A percentile compares a stretch with the other conserved stretches of the same genome.
phyloP scores from a whole-genome alignment of 345 rosid species.

The Erysimum cheiranthoides region DNA sequence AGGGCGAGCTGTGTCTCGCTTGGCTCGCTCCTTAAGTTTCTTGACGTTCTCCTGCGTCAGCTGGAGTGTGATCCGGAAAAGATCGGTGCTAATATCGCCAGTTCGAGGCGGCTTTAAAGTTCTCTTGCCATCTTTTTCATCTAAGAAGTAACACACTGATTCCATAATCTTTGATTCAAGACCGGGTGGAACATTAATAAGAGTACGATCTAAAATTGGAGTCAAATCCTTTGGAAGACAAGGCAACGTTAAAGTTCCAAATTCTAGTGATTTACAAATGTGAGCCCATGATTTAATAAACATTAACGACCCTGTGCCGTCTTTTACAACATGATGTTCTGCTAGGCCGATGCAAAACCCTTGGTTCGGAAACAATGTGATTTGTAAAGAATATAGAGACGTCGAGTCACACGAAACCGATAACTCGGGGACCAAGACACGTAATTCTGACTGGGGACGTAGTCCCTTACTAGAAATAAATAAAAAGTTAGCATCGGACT shows the following conservation, averaged over 20 bases:
- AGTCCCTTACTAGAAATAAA: slow-evolving; percentile 20
- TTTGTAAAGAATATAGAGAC: slow-evolving; percentile 24
- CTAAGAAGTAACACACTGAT: background rate
- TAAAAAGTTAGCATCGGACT: slow-evolving; percentile 37
- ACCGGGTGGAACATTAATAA: slow-evolving; percentile 29
- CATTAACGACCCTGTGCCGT: slow-evolving; percentile 27
- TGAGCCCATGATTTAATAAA: slow-evolving; percentile 48
- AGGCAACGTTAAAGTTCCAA: background rate
- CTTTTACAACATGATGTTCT: slow-evolving; percentile 38
- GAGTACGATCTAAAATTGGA: slow-evolving; percentile 41
- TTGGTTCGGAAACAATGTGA: slow-evolving; percentile 33
- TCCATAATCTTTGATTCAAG: slow-evolving; percentile 33
- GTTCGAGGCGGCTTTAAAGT: slow-evolving; percentile 12
- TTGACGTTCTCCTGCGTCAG: slow-evolving; percentile 33
- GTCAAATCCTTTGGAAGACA: background rate
- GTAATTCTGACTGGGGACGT: slow-evolving; percentile 30
- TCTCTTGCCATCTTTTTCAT: slow-evolving; percentile 12
- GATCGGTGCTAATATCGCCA: background rate
- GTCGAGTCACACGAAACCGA: background rate
- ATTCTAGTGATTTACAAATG: slow-evolving; percentile 16
- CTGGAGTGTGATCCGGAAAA: slow-evolving; percentile 39
- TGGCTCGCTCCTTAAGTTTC: slow-evolving; percentile 36
- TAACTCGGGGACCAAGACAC: slow-evolving; percentile 35
- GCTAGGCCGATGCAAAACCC: slow-evolving; percentile 44
- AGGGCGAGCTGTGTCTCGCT: background rate